phyloP scores from a whole-genome alignment of 768 basidiomycete genomes.

The Serendipita sp. region DNA sequence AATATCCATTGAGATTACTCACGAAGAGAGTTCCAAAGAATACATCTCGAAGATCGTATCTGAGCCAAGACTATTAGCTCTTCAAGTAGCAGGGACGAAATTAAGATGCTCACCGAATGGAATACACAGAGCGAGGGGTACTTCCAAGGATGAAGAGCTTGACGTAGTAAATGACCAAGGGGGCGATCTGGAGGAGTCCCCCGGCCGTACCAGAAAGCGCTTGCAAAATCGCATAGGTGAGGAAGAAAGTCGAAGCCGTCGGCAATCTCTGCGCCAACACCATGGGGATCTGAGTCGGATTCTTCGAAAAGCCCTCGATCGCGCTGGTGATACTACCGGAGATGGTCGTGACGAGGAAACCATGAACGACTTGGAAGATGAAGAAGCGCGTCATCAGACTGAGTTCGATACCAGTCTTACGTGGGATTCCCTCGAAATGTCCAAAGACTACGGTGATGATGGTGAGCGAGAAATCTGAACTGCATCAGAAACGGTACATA shows the following conservation, averaged over 20 bases:
- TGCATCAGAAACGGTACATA: conserved; percentile 14
- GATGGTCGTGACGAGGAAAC: conserved; percentile 81
- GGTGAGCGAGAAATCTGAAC: background rate
- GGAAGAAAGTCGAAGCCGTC: conserved; percentile 39
- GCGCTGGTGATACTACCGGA: conserved; percentile 68
- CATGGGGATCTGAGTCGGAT: conserved; percentile 52
- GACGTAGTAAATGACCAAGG: conserved; percentile 73
- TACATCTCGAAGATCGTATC: conserved; percentile 50
- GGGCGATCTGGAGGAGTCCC: conserved; percentile 63
- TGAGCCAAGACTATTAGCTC: conserved; percentile 17
- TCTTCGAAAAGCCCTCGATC: conserved; percentile 40
- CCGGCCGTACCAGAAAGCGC: conserved; percentile 65
- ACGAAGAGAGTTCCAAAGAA: conserved; percentile 59
- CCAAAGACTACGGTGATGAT: conserved; percentile 33
- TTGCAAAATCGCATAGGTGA: conserved; percentile 60
- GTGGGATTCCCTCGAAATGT: conserved; percentile 79
- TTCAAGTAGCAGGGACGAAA: too few relatives aligned
- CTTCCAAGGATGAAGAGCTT: conserved; percentile 76
- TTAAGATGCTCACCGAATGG: conserved; percentile 22
- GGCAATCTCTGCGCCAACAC: conserved; percentile 70
- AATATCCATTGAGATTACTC: conserved; percentile 12
- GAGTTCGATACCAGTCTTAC: conserved; percentile 65
- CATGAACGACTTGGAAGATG: conserved; percentile 82
- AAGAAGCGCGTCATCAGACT: conserved; percentile 87
- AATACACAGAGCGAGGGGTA: conserved; percentile 71